Conservation (phyloP, 169 alveolate species). For the Plasmodium relictum region DNA sequence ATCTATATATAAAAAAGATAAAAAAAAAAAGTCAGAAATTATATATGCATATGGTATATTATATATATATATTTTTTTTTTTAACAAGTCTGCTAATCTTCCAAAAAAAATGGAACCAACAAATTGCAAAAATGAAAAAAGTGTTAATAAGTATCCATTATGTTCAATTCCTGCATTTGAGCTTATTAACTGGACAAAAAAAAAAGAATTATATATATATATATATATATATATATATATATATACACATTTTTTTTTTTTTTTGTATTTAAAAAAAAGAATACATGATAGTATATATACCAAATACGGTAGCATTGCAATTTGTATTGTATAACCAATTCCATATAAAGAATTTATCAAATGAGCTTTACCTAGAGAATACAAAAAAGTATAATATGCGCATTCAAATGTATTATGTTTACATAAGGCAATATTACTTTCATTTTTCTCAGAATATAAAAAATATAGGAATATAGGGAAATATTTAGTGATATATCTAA, state of each 20-base stretch:
- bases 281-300: slow-evolving; percentile 2
- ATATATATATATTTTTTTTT: neutral
- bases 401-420: neutral
- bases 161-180: slow-evolving; percentile 72
- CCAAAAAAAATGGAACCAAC: slow-evolving; percentile 67
- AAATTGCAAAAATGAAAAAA: slow-evolving; percentile 52
- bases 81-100: slow-evolving; percentile 60
- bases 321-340: slow-evolving; percentile 64
- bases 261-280: neutral
- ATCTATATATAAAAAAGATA: slow-evolving; percentile 9
- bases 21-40: neutral
- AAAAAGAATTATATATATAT: neutral
- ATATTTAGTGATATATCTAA: no score
- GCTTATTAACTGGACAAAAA: slow-evolving; percentile 28
- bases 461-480: no score
- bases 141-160: slow-evolving; percentile 62
- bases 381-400: neutral
- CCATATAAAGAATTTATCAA: slow-evolving; percentile 63
- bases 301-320: slow-evolving; percentile 68
- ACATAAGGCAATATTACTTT: neutral
- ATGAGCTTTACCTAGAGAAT: slow-evolving; percentile 62
- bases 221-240: neutral
- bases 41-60: neutral
- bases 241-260: neutral
- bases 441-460: neutral